phyloP scores from a whole-genome alignment of 2,329 filamentous ascomycete genomes.

The Sporothrix brunneoviolacea region DNA sequence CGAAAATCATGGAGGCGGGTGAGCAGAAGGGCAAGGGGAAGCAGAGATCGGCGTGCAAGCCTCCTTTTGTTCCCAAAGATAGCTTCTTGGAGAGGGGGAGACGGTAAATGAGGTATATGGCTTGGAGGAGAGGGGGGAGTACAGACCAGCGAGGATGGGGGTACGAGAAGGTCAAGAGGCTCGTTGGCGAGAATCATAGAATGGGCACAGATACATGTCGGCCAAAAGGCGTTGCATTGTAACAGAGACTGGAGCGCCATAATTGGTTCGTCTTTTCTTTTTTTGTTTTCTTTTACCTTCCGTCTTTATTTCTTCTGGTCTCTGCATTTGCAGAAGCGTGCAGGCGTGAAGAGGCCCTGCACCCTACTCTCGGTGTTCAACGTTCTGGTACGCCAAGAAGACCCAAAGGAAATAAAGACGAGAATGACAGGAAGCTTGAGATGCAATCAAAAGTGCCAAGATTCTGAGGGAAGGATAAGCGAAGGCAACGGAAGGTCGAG shows the following conservation, averaged over 20 bases:
- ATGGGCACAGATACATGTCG: too few species aligned
- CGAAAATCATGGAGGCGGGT: background rate
- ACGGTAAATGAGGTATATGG: background rate
- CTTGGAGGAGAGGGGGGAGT: background rate
- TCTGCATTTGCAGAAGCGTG: too few species aligned
- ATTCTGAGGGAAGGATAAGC: constrained; percentile 1
- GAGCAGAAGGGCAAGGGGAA: background rate
- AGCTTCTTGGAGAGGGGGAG: background rate
- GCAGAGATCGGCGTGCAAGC: constrained; percentile 5
- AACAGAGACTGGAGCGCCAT: too few species aligned
- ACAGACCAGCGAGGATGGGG: background rate
- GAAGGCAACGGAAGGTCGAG: background rate
- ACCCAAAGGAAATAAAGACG: background rate
- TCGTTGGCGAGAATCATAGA: too few species aligned
- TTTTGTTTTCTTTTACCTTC: too few species aligned
- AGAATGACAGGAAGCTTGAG: background rate
- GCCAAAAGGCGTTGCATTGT: too few species aligned
- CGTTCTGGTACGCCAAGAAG: too few species aligned
- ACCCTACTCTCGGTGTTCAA: too few species aligned
- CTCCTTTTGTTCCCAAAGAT: constrained; percentile 5
- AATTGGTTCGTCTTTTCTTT: too few species aligned
- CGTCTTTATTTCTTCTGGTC: too few species aligned
- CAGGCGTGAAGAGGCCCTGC: too few species aligned
- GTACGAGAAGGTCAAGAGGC: background rate
- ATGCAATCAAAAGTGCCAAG: constrained; percentile 2